Evolutionary conservation across 106 monocot genomes (phyloP), one percentile per base, ranked within the genome.

Genomic region (Dendrobium catenatum): DNA sequence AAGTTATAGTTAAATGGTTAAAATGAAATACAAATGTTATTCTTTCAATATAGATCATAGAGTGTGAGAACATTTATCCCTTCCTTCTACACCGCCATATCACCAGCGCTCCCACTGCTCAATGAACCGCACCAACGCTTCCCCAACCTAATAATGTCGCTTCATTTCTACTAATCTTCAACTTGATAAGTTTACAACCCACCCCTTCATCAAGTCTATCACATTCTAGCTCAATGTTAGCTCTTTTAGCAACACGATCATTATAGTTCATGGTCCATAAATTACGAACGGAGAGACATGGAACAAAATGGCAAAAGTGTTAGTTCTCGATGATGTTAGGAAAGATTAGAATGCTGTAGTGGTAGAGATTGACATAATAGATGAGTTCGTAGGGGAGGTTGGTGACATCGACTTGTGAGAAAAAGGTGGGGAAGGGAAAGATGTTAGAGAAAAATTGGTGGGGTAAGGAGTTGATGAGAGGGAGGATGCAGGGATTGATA

Each of bases 361-460:
- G 86, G 91, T 80, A 84, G 51, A 98, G 76, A 41, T 98, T 92
- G 29, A 98, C 86, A 58, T 94, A 92, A 9, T 88, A 94, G 78
- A 94, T 74, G 20, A 98, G 79, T 27, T 58, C 9, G 13, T 33
- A 40, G 11, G 85, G 88, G 41, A 54, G 81, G 24, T 41, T 4
- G 56, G 3, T 29, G 6, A 26, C 75, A 42, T 19, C 9, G 24
- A 2, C 24, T 43, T 41, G 4, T n/a, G 11, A 3, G 59, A 9
- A 4, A 43, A 78, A 7, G 78, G 56, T 43, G 9, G 85, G 88
- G 61, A 78, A 86, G 54, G 80, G 80, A 73, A 49, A 85, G 77
- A 82, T 77, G 72, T 88, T 85, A 58, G 84, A 81, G 89, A 92
- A 92, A 92, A 88, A 88, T 70, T 64, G 73, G 47, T 79, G 85